These are phyloP conservation scores for Amesomyces nigricolor DNA, from an alignment of 2,329 filamentous ascomycete species.

Conservation along the genomic window DNA sequence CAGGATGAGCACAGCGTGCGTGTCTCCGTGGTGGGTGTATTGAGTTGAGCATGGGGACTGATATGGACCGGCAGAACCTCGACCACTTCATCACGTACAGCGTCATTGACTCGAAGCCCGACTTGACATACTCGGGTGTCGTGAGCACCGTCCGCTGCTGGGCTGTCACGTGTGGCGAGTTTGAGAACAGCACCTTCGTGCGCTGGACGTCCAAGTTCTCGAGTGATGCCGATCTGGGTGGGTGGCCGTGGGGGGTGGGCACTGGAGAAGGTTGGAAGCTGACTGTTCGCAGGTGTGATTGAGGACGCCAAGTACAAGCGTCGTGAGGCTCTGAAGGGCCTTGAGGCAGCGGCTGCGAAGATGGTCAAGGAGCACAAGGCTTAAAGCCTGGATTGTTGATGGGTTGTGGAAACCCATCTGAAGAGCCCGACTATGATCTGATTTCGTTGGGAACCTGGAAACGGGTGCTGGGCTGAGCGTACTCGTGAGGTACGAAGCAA, in stretches of 20 bases:
- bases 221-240: conserved; percentile 64
- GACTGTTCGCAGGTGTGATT: conserved; percentile 53
- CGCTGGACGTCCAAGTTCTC: conserved; percentile 67
- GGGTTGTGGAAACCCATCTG: not conserved
- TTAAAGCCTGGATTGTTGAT: not conserved
- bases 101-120: conserved; percentile 60
- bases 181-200: conserved; percentile 60
- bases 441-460: not conserved
- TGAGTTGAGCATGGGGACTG: not conserved
- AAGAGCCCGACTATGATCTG: not conserved
- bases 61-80: conserved; percentile 46
- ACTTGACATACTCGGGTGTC: conserved; percentile 60
- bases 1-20: conserved; percentile 68
- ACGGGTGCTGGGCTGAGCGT: no score
- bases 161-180: conserved; percentile 59
- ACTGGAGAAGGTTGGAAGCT: not conserved
- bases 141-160: conserved; percentile 62
- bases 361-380: conserved; percentile 20
- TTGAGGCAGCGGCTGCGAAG: conserved; percentile 47
- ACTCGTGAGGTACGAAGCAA: no score
- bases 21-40: not conserved
- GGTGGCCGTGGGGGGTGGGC: conserved; percentile 26
- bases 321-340: conserved; percentile 62
- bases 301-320: conserved; percentile 74
- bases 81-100: conserved; percentile 72